Evolutionary conservation across 1,139 yeast genomes (phyloP), one percentile per base, ranked within the genome.

Genomic region (Pichia terricola): DNA sequence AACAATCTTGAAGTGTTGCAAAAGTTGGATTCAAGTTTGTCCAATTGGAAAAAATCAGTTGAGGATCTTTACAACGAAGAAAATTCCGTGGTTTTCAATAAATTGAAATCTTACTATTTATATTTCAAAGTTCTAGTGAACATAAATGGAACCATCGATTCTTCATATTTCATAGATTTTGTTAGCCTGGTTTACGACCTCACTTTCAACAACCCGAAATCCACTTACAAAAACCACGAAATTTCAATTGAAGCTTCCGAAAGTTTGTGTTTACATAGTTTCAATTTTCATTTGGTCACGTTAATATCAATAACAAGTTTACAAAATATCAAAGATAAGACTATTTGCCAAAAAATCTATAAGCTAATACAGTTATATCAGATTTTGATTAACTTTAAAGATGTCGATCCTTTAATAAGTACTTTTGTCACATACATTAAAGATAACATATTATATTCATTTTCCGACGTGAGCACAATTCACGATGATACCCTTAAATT

Each of bases 261-360:
- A 40, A 46, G 43, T 41, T 43, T 58, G 34, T 48, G 59, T 37
- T 50, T 56, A 33, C 58, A 57, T 41, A 55, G 61, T 44, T 58
- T 58, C 47, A 58, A 58, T 42, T 57, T 58, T 42, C 62, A 58
- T 42, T 46, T 58, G 30, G 30, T 58, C 37, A 51, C 52, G 10
- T 44, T 58, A 41, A 43, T 57, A 31, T 50, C 60, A 11, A 49
- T 58, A 5, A 49, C 50, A 16, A 45, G 42, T 22, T 45, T 58
- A 28, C 50, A 52, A 27, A 48, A 49, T 22, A 37, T 46, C 3
- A 40, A 41, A n/a, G 53, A 51, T 31, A 45, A 45, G 33, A 34
- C 36, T 8, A 31, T 50, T 9, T 46, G 47, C 26, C 41, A 37
- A 27, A 56, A 48, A 38, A 42, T 53, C 8, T 32, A 39, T 16